Evolutionary conservation across 2,329 filamentous ascomycete species (phyloP).

Genomic region (Aspergillus hiratsukae): DNA sequence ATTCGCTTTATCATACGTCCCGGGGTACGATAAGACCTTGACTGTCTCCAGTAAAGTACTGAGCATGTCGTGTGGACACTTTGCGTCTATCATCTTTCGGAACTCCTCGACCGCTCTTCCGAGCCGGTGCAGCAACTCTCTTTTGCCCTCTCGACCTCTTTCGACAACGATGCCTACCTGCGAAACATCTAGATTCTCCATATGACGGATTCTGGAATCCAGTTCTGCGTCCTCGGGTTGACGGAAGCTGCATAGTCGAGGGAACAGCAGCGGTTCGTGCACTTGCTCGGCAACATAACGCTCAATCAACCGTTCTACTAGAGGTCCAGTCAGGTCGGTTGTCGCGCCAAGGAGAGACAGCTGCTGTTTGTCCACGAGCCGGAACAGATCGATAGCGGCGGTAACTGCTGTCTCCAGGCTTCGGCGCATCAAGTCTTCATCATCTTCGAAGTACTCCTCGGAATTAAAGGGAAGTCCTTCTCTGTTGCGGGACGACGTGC

Average conservation of each 20-base stretch:
- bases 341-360: conserved; percentile 86
- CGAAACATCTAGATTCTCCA: conserved; percentile 89
- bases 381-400: conserved; percentile 90
- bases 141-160: conserved; percentile 71
- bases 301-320: conserved; percentile 92
- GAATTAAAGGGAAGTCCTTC: conserved; percentile 51
- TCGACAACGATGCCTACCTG: conserved; percentile 88
- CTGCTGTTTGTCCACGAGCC: conserved; percentile 92
- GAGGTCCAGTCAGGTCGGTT: conserved; percentile 84
- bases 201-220: conserved; percentile 84
- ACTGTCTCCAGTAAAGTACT: conserved; percentile 73
- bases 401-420: conserved; percentile 90
- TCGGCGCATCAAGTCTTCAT: conserved; percentile 84
- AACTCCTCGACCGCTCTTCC: conserved; percentile 81
- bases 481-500: conserved; percentile 30
- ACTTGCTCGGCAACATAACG: conserved; percentile 91
- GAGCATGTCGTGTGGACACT: conserved; percentile 85
- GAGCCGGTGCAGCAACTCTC: conserved; percentile 72
- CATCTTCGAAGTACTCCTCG: conserved; percentile 74
- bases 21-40: conserved; percentile 72
- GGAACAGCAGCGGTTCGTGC: conserved; percentile 78
- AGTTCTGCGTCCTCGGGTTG: conserved; percentile 79
- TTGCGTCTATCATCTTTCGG: conserved; percentile 72
- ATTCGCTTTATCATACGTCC: conserved; percentile 37
- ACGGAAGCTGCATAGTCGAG: conserved; percentile 71